phyloP scores from a whole-genome alignment of 495 filamentous ascomycete species.

The Oidiodendron maius region DNA sequence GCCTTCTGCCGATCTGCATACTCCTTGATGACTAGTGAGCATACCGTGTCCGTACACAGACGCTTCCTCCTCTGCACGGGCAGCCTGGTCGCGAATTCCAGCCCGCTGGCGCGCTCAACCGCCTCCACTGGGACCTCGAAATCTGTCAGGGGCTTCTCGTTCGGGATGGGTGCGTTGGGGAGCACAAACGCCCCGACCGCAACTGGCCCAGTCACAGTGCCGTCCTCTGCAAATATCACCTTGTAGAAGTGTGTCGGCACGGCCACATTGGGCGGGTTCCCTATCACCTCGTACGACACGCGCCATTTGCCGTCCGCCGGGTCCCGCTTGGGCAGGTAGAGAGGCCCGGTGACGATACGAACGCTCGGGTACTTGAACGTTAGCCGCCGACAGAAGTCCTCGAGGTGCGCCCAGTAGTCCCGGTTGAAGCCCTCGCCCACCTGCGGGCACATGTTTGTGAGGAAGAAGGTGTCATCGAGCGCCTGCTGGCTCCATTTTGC shows the following conservation, averaged over 20 bases:
- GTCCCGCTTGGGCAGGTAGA: slow-evolving; percentile 82
- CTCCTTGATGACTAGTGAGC: slow-evolving; percentile 73
- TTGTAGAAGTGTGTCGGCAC: slow-evolving; percentile 99
- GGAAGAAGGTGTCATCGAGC: slow-evolving; percentile 88
- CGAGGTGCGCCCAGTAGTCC: slow-evolving; percentile 98
- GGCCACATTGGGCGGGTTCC: slow-evolving; percentile 85
- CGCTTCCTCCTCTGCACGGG: slow-evolving; percentile 65
- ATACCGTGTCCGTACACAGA: slow-evolving; percentile 80
- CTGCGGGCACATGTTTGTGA: slow-evolving; percentile 97
- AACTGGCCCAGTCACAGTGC: slow-evolving; percentile 64
- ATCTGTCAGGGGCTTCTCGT: slow-evolving; percentile 73
- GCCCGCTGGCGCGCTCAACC: slow-evolving; percentile 82
- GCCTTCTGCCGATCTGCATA: slow-evolving; percentile 61
- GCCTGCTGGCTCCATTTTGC: slow-evolving; percentile 91
- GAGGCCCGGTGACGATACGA: slow-evolving; percentile 84
- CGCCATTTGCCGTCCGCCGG: slow-evolving; percentile 84
- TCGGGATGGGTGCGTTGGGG: slow-evolving; percentile 86
- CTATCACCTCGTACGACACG: slow-evolving; percentile 95
- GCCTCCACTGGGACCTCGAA: slow-evolving; percentile 94
- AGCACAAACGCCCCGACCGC: slow-evolving; percentile 91
- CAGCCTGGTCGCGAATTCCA: slow-evolving; percentile 83
- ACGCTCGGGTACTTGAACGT: slow-evolving; percentile 79
- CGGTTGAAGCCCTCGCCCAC: slow-evolving; percentile 97
- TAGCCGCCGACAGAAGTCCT: slow-evolving; percentile 88
- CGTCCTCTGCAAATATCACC: slow-evolving; percentile 92